phyloP scores from a whole-genome alignment of 2,329 filamentous ascomycete species.

The Shiraia sp. region DNA sequence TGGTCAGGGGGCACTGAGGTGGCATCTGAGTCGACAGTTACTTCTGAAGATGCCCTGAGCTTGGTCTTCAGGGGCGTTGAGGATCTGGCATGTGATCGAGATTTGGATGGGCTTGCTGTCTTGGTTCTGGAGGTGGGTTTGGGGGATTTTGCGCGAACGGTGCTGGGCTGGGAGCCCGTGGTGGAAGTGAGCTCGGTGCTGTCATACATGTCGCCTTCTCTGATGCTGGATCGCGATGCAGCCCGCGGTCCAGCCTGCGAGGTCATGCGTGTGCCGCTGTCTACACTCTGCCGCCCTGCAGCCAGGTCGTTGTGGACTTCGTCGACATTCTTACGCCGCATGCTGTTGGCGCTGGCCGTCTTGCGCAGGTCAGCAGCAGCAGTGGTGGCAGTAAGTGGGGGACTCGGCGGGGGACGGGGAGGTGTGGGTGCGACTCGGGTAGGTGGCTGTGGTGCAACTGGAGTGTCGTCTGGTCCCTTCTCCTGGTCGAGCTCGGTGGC shows the following conservation, averaged over 20 bases:
- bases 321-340: constrained; percentile 45
- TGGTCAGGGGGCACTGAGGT: constrained; percentile 52
- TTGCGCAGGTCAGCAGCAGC: constrained; percentile 49
- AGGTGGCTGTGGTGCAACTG: constrained; percentile 13
- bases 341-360: constrained; percentile 50
- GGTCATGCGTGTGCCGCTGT: constrained; percentile 43
- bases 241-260: constrained; percentile 41
- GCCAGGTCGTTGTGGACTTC: constrained; percentile 42
- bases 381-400: constrained; percentile 49
- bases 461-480: constrained; percentile 21
- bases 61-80: constrained; percentile 24
- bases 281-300: constrained; percentile 47
- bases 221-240: constrained; percentile 49
- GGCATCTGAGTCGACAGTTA: constrained; percentile 52
- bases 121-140: constrained; percentile 21
- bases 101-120: constrained; percentile 28
- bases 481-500: constrained; percentile 47
- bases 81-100: constrained; percentile 25
- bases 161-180: constrained; percentile 47
- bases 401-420: constrained; percentile 50
- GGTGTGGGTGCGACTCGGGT: constrained; percentile 23
- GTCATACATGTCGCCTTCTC: constrained; percentile 45
- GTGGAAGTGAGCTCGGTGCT: constrained; percentile 50
- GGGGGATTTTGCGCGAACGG: constrained; percentile 38
- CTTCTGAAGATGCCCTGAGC: constrained; percentile 45